Base-by-base conservation (phyloP, 129 eudicot genomes). In the Logfia minima region DNA sequence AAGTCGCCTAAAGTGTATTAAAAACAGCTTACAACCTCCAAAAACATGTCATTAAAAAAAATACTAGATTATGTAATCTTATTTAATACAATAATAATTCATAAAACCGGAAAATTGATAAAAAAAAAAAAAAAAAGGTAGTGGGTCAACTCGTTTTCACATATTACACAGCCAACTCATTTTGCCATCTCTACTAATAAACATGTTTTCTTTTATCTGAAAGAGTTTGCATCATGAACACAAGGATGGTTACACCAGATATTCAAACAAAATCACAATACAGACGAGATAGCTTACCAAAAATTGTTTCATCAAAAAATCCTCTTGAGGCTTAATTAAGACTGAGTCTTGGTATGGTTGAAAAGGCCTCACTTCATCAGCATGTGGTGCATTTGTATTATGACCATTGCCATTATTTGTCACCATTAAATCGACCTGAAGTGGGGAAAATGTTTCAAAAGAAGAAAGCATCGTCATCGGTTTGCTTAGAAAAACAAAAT, bases 381-480 rank as follows among this genome's bases (percentile, higher is more conserved):
- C 59, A 28, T 8, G 58, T 28, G 74, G 66, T 21, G 41, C 68
- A 52, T 45, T 61, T 67, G 48, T 23, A 31, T 41, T 10, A 32
- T 59, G 34, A 17, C 45, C 84, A 26, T 77, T n/a, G 39, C 16
- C 64, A 37, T 19, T 14, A 56, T 16, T 80, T 41, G 13, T 66
- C 34, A 77, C 80, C 21, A 48, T 58, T 51, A 66, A 62, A 35
- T 67, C 28, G 4, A 55, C 26, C 39, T 35, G 18, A 35, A 79
- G 92, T 14, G 81, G 58, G 9, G 86, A 82, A 77, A 69, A 39
- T 64, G 7, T 75, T 29, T 64, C 81, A 76, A 71, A 75, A 29
- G 14, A 51, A 63, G 75, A 48, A 48, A n/a, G 78, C 72, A 71
- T 77, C 79, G 76, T 19, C 41, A 81, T 29, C 73, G 78, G 77